These are phyloP conservation scores for Westerdykella ornata DNA, from an alignment of 2,329 filamentous ascomycete genomes.

Conservation along the genomic window DNA sequence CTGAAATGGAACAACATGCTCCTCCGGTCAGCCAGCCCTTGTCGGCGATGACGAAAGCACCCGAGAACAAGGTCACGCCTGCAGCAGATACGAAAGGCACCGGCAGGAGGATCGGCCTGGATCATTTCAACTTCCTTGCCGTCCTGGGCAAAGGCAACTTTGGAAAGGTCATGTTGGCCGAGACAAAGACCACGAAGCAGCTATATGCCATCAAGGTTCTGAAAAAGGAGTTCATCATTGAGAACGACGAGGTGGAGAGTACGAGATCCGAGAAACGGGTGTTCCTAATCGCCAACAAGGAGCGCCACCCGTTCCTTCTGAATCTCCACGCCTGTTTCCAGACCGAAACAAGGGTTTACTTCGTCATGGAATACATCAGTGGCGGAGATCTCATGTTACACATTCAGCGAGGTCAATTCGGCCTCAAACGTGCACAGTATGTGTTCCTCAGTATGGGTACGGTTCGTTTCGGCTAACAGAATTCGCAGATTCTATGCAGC, in stretches of 20 bases:
- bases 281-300: slow-evolving; percentile 93
- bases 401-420: slow-evolving; percentile 94
- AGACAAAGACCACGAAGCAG: slow-evolving; percentile 86
- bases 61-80: slow-evolving; percentile 56
- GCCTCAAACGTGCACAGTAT: slow-evolving; percentile 90
- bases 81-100: slow-evolving; percentile 62
- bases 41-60: slow-evolving; percentile 27
- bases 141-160: slow-evolving; percentile 99
- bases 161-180: slow-evolving; percentile 98
- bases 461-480: slow-evolving; percentile 10
- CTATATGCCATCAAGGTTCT: slow-evolving; percentile 97
- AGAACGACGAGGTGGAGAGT: slow-evolving; percentile 98
- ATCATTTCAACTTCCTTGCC: slow-evolving; percentile 98
- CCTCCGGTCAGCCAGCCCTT: slow-evolving; percentile 28
- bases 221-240: slow-evolving; percentile 99
- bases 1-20: slow-evolving; percentile 39
- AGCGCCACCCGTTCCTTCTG: slow-evolving; percentile 90
- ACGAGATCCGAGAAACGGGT: slow-evolving; percentile 96
- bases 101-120: slow-evolving; percentile 80
- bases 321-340: slow-evolving; percentile 98
- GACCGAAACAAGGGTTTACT: slow-evolving; percentile 96
- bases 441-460: slow-evolving; percentile 31
- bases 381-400: slow-evolving; percentile 98
- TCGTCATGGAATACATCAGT: slow-evolving; percentile 99
- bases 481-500: slow-evolving; percentile 78